Percentiles rank a stretch among this genome's conserved stretches.
These are phyloP conservation scores for Thecaphora thlaspeos DNA, from an alignment of 1,284 basidiomycete genomes.

Conservation along the genomic window DNA sequence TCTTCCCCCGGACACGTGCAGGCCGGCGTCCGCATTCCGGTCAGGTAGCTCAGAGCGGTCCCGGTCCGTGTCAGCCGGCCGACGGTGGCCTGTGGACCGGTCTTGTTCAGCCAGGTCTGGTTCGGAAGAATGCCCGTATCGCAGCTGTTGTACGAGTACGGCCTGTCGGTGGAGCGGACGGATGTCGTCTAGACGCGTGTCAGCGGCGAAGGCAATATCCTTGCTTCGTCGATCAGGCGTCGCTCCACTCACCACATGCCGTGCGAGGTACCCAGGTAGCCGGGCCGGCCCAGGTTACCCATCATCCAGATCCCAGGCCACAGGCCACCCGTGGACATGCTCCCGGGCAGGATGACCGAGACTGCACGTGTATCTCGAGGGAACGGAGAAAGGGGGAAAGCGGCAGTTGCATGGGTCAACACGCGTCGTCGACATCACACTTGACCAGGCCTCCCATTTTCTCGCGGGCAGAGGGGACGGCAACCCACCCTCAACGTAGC, in stretches of 20 bases:
- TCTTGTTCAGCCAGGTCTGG: slow-evolving; percentile 33
- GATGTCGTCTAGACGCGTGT: neutral
- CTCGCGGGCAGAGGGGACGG: too few relatives aligned
- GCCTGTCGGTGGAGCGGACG: slow-evolving; percentile 12
- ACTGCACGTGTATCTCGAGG: too few relatives aligned
- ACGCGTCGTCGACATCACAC: too few relatives aligned
- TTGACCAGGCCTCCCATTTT: too few relatives aligned
- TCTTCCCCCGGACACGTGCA: slow-evolving; percentile 48
- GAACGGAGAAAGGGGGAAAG: too few relatives aligned
- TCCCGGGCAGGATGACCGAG: slow-evolving; percentile 31
- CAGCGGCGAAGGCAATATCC: too few relatives aligned
- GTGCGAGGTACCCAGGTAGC: slow-evolving; percentile 52
- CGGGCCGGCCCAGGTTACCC: slow-evolving; percentile 43
- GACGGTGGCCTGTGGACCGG: slow-evolving; percentile 11
- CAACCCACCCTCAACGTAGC: slow-evolving; percentile 30
- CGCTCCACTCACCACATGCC: slow-evolving; percentile 12
- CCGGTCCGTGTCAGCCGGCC: slow-evolving; percentile 10
- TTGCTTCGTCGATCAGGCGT: too few relatives aligned
- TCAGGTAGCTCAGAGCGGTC: slow-evolving; percentile 19
- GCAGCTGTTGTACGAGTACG: slow-evolving; percentile 57
- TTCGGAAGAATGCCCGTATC: slow-evolving; percentile 46
- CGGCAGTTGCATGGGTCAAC: too few relatives aligned
- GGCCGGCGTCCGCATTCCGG: slow-evolving; percentile 30
- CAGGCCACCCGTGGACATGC: slow-evolving; percentile 56
- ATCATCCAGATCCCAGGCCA: slow-evolving; percentile 59